A percentile compares a stretch with the other conserved stretches of the same genome.
These are phyloP conservation scores for Ogataea corticis DNA, from an alignment of 805 yeast genomes.

Conservation along the genomic window DNA sequence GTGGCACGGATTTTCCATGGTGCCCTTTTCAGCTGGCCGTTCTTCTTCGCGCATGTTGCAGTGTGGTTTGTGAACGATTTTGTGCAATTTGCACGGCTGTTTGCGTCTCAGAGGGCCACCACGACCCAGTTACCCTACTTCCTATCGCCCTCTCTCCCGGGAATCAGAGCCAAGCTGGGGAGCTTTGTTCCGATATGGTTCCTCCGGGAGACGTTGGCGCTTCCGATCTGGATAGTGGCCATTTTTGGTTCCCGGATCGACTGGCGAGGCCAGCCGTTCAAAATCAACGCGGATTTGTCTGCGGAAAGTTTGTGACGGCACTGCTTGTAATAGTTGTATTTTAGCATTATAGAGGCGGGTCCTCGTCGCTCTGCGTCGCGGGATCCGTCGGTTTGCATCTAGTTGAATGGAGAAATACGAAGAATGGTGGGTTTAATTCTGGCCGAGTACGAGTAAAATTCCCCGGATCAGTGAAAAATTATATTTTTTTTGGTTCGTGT, in stretches of 20 bases:
- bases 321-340: not conserved
- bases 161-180: slow-evolving; percentile 38
- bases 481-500: too few relatives aligned
- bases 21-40: slow-evolving; percentile 32
- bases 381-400: too few relatives aligned
- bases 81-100: slow-evolving; percentile 51
- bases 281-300: slow-evolving; percentile 68
- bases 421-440: too few relatives aligned
- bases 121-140: slow-evolving; percentile 7
- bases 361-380: too few relatives aligned
- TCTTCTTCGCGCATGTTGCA: slow-evolving; percentile 53
- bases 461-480: too few relatives aligned
- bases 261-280: slow-evolving; percentile 78
- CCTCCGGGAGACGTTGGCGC: slow-evolving; percentile 68
- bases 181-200: slow-evolving; percentile 53
- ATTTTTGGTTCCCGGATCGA: slow-evolving; percentile 75
- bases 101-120: slow-evolving; percentile 23
- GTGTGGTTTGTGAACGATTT: slow-evolving; percentile 70
- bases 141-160: slow-evolving; percentile 43
- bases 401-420: too few relatives aligned
- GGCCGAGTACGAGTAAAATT: too few relatives aligned
- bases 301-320: slow-evolving; percentile 55
- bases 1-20: slow-evolving; percentile 46
- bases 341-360: not conserved
- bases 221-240: slow-evolving; percentile 83